These are phyloP conservation scores for Pythium aphanidermatum DNA, from an alignment of 352 stramenopile genomes.

Conservation along the genomic window DNA sequence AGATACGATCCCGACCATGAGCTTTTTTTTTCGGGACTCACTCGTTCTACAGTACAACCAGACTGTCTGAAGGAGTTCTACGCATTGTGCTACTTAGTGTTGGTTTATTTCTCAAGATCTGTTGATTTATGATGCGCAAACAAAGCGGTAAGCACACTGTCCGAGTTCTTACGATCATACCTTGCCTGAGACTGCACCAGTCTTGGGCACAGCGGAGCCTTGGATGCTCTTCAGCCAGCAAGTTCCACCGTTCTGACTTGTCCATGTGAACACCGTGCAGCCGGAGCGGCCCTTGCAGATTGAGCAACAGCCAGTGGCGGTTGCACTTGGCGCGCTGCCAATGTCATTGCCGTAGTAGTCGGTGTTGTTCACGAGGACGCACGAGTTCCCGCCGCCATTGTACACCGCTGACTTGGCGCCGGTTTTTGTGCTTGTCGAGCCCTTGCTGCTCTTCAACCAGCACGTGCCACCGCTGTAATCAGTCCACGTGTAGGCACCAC, in stretches of 20 bases:
- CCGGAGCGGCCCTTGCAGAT: constrained; percentile 17
- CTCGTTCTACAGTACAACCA: too few species aligned
- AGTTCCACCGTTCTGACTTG: constrained; percentile 11
- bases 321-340: constrained; percentile 11
- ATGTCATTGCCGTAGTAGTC: constrained; percentile 31
- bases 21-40: too few species aligned
- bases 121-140: not conserved
- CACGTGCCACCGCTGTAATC: constrained; percentile 16
- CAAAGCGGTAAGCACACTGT: not conserved
- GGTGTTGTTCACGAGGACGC: constrained; percentile 12
- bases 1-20: too few species aligned
- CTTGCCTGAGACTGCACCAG: constrained; percentile 12
- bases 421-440: constrained; percentile 3
- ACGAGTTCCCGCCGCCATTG: constrained; percentile 1
- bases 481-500: constrained; percentile 20
- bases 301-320: constrained; percentile 18
- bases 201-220: not conserved
- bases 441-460: constrained; percentile 22
- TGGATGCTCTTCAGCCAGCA: constrained; percentile 17
- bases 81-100: not conserved
- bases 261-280: constrained; percentile 18
- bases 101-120: not conserved
- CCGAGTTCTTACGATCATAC: constrained; percentile 1
- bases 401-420: constrained; percentile 12
- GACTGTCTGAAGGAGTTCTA: not conserved